phyloP scores from a whole-genome alignment of 129 eudicot genomes.

The Artemisia tridentata region DNA sequence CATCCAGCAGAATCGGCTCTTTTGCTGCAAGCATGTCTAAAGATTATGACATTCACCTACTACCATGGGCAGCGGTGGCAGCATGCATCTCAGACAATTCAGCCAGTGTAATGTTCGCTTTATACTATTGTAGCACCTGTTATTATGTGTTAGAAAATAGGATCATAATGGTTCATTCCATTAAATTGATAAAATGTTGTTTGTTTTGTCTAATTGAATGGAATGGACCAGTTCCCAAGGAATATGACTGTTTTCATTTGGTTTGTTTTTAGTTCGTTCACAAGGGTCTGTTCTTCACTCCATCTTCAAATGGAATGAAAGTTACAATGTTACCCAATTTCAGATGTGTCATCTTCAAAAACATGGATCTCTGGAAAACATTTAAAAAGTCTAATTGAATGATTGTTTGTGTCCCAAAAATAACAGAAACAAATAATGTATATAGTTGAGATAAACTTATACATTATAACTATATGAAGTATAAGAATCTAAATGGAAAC shows the following conservation, averaged over 20 bases:
- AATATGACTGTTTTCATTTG: neutral
- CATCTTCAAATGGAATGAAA: constrained; percentile 12
- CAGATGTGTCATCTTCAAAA: too few relatives aligned
- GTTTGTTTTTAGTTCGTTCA: neutral
- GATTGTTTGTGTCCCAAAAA: too few relatives aligned
- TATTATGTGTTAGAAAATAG: neutral
- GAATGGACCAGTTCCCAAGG: neutral
- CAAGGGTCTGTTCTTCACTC: constrained; percentile 5
- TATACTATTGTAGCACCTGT: neutral
- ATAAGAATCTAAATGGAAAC: too few relatives aligned
- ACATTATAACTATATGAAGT: neutral
- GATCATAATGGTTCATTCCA: neutral
- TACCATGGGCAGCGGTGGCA: constrained; percentile 99
- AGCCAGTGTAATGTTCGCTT: constrained; percentile 50
- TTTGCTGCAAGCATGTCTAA: constrained; percentile 78
- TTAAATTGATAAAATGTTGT: too few relatives aligned
- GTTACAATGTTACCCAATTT: neutral
- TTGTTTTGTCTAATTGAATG: neutral
- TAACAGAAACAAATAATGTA: neutral
- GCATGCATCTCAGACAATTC: constrained; percentile 81
- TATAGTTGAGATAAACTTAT: neutral
- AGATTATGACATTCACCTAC: constrained; percentile 86
- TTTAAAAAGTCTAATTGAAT: too few relatives aligned
- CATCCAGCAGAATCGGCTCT: constrained; percentile 84
- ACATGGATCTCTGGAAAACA: too few relatives aligned